These are phyloP conservation scores for Meripilus lineatus DNA, from an alignment of 1,284 basidiomycete species.

Conservation along the genomic window DNA sequence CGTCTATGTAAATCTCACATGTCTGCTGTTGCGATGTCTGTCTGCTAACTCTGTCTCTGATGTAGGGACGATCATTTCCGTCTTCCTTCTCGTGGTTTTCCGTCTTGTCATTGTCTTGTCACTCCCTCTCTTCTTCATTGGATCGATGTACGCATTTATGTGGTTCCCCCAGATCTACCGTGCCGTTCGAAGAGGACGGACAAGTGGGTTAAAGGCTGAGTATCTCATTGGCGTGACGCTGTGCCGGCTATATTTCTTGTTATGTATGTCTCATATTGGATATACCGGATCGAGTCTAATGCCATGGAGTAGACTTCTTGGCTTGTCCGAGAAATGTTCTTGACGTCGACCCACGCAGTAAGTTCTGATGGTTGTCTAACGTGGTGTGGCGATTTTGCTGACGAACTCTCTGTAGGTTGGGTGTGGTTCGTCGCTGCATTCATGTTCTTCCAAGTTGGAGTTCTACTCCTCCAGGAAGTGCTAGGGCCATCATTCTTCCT, in stretches of 20 bases:
- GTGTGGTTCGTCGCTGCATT: constrained; percentile 58
- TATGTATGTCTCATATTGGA: constrained; percentile 55
- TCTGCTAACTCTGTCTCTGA: constrained; percentile 1
- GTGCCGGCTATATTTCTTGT: constrained; percentile 63
- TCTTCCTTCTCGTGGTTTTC: constrained; percentile 66
- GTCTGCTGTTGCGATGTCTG: neutral
- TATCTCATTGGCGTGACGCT: constrained; percentile 79
- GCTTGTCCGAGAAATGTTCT: constrained; percentile 82
- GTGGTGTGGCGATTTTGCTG: neutral
- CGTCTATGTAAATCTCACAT: constrained; percentile 51
- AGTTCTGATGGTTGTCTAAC: constrained; percentile 19
- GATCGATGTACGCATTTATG: constrained; percentile 65
- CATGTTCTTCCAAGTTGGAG: constrained; percentile 56
- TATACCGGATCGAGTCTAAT: neutral
- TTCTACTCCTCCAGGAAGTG: constrained; percentile 72
- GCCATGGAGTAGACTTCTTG: constrained; percentile 62
- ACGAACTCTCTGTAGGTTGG: constrained; percentile 45
- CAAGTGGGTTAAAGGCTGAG: constrained; percentile 61
- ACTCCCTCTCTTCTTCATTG: constrained; percentile 69
- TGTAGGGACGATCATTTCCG: constrained; percentile 60
- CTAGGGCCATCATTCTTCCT: constrained; percentile 85
- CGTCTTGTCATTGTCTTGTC: constrained; percentile 71
- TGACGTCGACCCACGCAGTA: constrained; percentile 68
- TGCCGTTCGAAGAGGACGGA: constrained; percentile 65
- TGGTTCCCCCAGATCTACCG: constrained; percentile 86